phyloP scores from a whole-genome alignment of 225 moss, liverwort and hornwort genomes.

The Neckera pumila region DNA sequence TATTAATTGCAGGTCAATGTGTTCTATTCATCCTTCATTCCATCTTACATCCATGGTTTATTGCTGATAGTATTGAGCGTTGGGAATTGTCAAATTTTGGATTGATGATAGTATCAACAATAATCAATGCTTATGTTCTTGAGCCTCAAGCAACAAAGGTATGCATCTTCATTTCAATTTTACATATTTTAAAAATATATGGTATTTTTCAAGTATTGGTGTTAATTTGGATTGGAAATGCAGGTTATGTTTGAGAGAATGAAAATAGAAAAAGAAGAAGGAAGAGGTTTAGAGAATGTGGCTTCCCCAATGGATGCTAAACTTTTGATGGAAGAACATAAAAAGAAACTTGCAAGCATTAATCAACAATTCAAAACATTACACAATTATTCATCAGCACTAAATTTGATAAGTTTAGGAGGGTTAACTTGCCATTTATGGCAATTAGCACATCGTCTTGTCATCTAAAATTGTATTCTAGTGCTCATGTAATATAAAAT shows the following conservation, averaged over 20 bases:
- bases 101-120: slow-evolving; percentile 11
- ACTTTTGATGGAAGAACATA: neutral
- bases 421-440: slow-evolving; percentile 70
- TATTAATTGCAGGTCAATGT: neutral
- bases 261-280: slow-evolving; percentile 65
- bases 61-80: neutral
- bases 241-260: slow-evolving; percentile 59
- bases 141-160: slow-evolving; percentile 27
- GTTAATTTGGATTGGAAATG: neutral
- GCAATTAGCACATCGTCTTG: slow-evolving; percentile 38
- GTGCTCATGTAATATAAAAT: neutral
- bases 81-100: slow-evolving; percentile 7
- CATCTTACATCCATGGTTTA: slow-evolving; percentile 25
- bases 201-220: neutral
- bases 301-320: neutral
- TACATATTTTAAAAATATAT: neutral
- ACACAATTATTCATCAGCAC: slow-evolving; percentile 36
- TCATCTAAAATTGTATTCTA: neutral
- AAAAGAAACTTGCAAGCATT: neutral
- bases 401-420: slow-evolving; percentile 42
- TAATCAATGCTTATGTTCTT: slow-evolving; percentile 14
- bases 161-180: neutral
- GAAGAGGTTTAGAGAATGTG: neutral
- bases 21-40: neutral
- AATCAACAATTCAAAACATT: slow-evolving; percentile 24